These are phyloP conservation scores for Penicillium olsonii DNA, from an alignment of 2,329 filamentous ascomycete species.

Conservation along the genomic window DNA sequence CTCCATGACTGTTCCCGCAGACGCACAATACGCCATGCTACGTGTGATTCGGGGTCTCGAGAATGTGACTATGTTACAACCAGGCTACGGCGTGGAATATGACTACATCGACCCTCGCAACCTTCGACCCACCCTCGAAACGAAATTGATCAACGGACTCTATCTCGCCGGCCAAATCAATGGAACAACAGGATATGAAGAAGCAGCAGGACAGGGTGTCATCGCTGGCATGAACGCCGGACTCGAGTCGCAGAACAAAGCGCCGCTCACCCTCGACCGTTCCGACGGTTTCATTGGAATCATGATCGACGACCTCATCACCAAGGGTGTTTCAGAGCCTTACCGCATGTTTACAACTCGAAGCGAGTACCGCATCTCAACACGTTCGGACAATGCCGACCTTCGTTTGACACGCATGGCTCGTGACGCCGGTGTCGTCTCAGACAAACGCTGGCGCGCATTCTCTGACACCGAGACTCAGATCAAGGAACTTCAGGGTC, in stretches of 20 bases:
- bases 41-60: slow-evolving; percentile 86
- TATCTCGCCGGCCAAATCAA: slow-evolving; percentile 97
- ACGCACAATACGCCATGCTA: slow-evolving; percentile 82
- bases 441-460: slow-evolving; percentile 72
- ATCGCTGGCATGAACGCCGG: slow-evolving; percentile 94
- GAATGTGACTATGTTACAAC: slow-evolving; percentile 85
- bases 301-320: slow-evolving; percentile 97
- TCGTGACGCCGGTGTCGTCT: slow-evolving; percentile 72
- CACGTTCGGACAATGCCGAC: slow-evolving; percentile 93
- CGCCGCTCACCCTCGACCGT: slow-evolving; percentile 69
- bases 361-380: slow-evolving; percentile 91
- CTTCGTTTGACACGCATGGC: slow-evolving; percentile 78
- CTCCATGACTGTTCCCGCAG: slow-evolving; percentile 91
- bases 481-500: slow-evolving; percentile 64
- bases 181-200: slow-evolving; percentile 96
- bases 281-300: slow-evolving; percentile 95
- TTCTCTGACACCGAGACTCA: slow-evolving; percentile 68
- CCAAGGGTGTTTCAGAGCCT: slow-evolving; percentile 93
- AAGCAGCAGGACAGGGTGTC: slow-evolving; percentile 90
- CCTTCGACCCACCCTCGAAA: slow-evolving; percentile 86
- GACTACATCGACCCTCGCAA: slow-evolving; percentile 95
- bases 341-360: slow-evolving; percentile 98
- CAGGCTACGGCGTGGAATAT: slow-evolving; percentile 96
- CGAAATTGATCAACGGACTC: slow-evolving; percentile 83
- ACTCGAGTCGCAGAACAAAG: slow-evolving; percentile 67